Evolutionary conservation across 1,284 basidiomycete genomes (phyloP).

Genomic region (Boletus sp.): DNA sequence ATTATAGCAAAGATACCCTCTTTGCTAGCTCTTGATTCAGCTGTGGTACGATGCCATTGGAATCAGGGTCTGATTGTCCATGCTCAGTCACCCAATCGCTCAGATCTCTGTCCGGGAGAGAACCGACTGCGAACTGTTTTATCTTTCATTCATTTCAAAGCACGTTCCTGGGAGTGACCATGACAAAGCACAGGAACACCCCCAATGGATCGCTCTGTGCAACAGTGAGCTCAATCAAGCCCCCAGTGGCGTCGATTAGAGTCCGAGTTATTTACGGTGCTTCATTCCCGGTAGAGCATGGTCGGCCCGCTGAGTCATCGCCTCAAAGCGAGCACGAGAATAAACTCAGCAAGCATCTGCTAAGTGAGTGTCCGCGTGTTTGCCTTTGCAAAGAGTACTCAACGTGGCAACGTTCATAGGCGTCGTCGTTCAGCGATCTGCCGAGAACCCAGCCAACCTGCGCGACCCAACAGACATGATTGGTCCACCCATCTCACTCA

Average conservation of each 20-base stretch:
- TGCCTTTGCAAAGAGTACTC: conserved; percentile 4
- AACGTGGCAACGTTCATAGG: conserved; percentile 27
- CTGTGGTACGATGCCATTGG: conserved; percentile 44
- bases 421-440: conserved; percentile 37
- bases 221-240: conserved; percentile 48
- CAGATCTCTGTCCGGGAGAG: conserved; percentile 75
- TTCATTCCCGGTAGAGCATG: conserved; percentile 52
- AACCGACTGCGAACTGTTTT: conserved; percentile 84
- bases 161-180: conserved; percentile 44
- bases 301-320: conserved; percentile 46
- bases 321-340: conserved; percentile 38
- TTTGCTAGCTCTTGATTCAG: conserved; percentile 67
- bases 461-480: conserved; percentile 3
- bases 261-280: neutral
- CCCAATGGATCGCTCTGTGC: conserved; percentile 63
- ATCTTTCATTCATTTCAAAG: conserved; percentile 63
- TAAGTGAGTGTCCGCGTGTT: conserved; percentile 45
- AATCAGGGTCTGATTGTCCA: conserved; percentile 1
- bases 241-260: neutral
- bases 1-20: conserved; percentile 70
- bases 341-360: conserved; percentile 60
- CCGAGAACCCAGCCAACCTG: conserved; percentile 16
- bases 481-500: conserved; percentile 38
- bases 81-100: conserved; percentile 17
- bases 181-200: conserved; percentile 49